Percentiles rank a stretch among this genome's conserved stretches.
Conservation (phyloP, 192 early-diverging fungal genomes). For the Coemansia sp. region DNA sequence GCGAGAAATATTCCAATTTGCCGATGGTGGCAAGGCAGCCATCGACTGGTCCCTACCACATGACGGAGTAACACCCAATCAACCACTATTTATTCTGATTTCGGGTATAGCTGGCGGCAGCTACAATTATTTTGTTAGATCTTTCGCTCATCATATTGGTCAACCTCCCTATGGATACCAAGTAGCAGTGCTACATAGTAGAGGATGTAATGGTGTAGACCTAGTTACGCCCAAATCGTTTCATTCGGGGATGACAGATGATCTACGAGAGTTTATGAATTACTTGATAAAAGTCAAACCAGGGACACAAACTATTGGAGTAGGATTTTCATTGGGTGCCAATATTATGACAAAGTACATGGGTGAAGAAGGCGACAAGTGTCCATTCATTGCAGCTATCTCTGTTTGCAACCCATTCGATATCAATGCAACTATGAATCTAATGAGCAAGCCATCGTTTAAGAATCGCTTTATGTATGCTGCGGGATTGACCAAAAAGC, state of each 20-base stretch:
- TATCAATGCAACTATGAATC: slow-evolving; percentile 59
- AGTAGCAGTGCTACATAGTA: slow-evolving; percentile 82
- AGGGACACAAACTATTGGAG: slow-evolving; percentile 70
- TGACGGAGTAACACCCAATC: background rate
- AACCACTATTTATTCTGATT: slow-evolving; percentile 40
- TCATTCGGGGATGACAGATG: slow-evolving; percentile 81
- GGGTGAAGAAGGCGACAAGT: slow-evolving; percentile 76
- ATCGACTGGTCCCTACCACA: slow-evolving; percentile 50
- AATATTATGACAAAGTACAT: slow-evolving; percentile 92
- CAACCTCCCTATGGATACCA: slow-evolving; percentile 64
- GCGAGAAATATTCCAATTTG: slow-evolving; percentile 50
- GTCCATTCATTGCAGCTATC: slow-evolving; percentile 74
- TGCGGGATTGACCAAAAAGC: slow-evolving; percentile 58
- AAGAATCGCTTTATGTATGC: slow-evolving; percentile 68
- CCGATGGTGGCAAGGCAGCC: slow-evolving; percentile 45
- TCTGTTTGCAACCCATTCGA: slow-evolving; percentile 90
- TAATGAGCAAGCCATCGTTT: slow-evolving; percentile 58
- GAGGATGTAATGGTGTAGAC: slow-evolving; percentile 82
- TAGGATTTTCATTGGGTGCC: slow-evolving; percentile 91
- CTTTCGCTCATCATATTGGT: slow-evolving; percentile 35
- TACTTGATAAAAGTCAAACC: slow-evolving; percentile 57
- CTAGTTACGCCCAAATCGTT: slow-evolving; percentile 80
- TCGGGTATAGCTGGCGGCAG: slow-evolving; percentile 51
- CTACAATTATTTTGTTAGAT: slow-evolving; percentile 49
- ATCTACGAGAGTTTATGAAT: slow-evolving; percentile 59